Evolutionary conservation across 805 yeast species (phyloP).

Genomic region (Sungouiozyma intestinalis): DNA sequence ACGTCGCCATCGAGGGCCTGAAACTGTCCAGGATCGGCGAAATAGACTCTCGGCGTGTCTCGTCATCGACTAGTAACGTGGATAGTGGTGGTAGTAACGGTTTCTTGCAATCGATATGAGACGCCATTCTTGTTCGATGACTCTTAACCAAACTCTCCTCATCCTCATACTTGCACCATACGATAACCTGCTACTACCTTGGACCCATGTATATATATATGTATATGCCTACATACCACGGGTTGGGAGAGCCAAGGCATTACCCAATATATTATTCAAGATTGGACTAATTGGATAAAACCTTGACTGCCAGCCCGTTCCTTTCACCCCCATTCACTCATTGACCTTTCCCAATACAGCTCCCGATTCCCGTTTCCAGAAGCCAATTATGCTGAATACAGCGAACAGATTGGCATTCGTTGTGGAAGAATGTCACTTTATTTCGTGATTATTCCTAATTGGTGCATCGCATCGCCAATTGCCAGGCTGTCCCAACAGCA

Average conservation of each 20-base stretch:
- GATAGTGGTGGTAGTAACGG: constrained; percentile 19
- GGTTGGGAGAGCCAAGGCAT: too few species aligned
- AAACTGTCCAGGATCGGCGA: constrained; percentile 15
- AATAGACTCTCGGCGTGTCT: constrained; percentile 10
- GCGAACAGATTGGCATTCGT: not conserved
- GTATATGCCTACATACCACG: not conserved
- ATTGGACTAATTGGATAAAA: too few species aligned
- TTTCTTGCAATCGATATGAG: constrained; percentile 3
- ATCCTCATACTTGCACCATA: not conserved
- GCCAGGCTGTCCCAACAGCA: too few species aligned
- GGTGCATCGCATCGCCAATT: not conserved
- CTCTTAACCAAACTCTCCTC: not conserved
- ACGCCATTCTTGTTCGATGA: not conserved
- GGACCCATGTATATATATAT: not conserved
- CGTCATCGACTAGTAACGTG: constrained; percentile 8
- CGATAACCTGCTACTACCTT: not conserved
- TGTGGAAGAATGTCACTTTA: not conserved
- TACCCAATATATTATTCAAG: too few species aligned
- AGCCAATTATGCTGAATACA: not conserved
- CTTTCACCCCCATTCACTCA: not conserved
- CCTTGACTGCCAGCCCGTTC: not conserved
- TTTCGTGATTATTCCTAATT: constrained; percentile 3
- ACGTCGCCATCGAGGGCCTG: constrained; percentile 7
- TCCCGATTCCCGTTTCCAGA: not conserved
- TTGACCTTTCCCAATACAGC: constrained; percentile 1